A percentile compares a stretch with the other conserved stretches of the same genome.
Conservation (phyloP, 1,139 yeast genomes). For the Candida sp. region DNA sequence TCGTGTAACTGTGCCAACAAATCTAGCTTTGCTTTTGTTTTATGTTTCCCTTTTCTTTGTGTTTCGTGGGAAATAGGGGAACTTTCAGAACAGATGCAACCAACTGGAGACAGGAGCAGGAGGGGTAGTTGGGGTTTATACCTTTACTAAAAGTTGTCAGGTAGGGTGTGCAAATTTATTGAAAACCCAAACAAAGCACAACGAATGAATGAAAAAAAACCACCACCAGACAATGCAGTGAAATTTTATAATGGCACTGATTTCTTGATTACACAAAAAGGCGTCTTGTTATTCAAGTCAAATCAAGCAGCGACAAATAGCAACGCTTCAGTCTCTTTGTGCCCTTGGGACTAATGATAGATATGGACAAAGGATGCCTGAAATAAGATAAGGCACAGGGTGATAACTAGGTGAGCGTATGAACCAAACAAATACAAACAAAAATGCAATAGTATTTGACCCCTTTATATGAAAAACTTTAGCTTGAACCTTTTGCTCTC, state of each 20-base stretch:
- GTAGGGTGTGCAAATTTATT: not conserved
- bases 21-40: not conserved
- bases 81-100: not conserved
- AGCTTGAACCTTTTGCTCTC: too few relatives aligned
- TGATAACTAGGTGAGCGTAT: not conserved
- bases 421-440: too few relatives aligned
- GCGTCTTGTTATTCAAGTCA: not conserved
- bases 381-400: not conserved
- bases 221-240: not conserved
- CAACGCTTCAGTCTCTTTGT: not conserved
- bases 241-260: not conserved
- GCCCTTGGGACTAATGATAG: not conserved
- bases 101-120: not conserved
- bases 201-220: not conserved
- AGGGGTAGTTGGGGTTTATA: not conserved
- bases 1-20: not conserved
- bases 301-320: not conserved
- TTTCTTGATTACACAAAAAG: not conserved
- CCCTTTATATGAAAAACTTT: too few relatives aligned
- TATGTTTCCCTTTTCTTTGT: not conserved
- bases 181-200: not conserved
- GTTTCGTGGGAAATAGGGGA: not conserved
- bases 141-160: not conserved
- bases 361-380: not conserved
- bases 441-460: too few relatives aligned